Conservation (phyloP, 1,284 basidiomycete genomes). For the Pascua sp. region DNA sequence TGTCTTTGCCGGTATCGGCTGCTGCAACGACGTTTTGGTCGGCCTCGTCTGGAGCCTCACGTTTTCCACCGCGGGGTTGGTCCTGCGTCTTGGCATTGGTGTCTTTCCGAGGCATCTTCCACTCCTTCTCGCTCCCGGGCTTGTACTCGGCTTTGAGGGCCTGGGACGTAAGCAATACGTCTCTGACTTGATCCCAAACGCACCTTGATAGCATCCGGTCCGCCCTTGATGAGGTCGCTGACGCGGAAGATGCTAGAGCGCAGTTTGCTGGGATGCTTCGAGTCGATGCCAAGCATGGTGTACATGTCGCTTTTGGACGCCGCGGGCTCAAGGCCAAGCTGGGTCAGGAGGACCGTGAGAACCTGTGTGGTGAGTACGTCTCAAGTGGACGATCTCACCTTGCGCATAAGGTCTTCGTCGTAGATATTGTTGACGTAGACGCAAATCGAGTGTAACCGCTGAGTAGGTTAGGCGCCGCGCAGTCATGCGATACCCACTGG, state of each 20-base stretch:
- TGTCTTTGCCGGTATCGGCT: neutral
- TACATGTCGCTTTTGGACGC: conserved; percentile 42
- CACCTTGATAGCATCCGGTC: conserved; percentile 23
- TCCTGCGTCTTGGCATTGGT: conserved; percentile 1
- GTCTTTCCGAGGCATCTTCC: conserved; percentile 3
- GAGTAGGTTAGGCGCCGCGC: neutral
- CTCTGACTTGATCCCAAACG: neutral
- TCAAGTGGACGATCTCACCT: conserved; percentile 15
- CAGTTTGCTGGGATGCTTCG: conserved; percentile 42
- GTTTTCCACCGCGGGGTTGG: neutral
- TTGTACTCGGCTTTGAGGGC: conserved; percentile 19
- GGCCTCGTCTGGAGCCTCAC: neutral
- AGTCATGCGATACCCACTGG: too few species aligned
- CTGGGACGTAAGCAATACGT: conserved; percentile 6
- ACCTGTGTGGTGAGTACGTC: conserved; percentile 14
- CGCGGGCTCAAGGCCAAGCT: conserved; percentile 34
- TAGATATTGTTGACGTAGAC: conserved; percentile 34
- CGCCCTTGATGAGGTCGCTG: conserved; percentile 26
- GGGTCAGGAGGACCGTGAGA: conserved; percentile 20
- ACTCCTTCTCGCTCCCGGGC: conserved; percentile 4
- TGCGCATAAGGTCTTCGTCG: conserved; percentile 20
- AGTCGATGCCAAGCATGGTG: conserved; percentile 44
- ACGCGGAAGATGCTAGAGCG: conserved; percentile 36
- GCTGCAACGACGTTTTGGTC: too few species aligned
- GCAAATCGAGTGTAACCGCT: conserved; percentile 26